These are phyloP conservation scores for Coniferiporia weirii DNA, from an alignment of 1,284 basidiomycete species.

Conservation along the genomic window DNA sequence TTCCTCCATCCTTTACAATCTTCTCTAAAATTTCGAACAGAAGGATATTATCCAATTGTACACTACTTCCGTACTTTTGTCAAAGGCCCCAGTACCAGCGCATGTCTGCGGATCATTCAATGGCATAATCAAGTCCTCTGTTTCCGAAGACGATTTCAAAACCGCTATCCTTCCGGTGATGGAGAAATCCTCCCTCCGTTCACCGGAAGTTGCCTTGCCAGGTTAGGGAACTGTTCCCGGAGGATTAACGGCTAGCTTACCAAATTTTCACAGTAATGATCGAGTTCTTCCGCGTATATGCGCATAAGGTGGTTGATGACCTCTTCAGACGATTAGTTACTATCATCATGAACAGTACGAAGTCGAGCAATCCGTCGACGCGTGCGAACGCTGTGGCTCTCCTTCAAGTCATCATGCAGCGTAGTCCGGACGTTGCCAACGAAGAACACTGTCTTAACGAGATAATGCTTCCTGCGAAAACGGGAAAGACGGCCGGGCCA, in stretches of 20 bases:
- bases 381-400: slow-evolving; percentile 56
- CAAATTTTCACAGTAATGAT: slow-evolving; percentile 38
- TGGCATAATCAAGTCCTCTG: slow-evolving; percentile 54
- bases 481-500: slow-evolving; percentile 79
- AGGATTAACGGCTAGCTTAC: slow-evolving; percentile 14
- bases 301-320: slow-evolving; percentile 46
- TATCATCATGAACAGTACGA: slow-evolving; percentile 64
- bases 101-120: slow-evolving; percentile 51
- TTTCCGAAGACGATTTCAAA: slow-evolving; percentile 48
- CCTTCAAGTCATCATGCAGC: slow-evolving; percentile 51
- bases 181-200: slow-evolving; percentile 70
- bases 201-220: slow-evolving; percentile 64
- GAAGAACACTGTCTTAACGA: slow-evolving; percentile 52
- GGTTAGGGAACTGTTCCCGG: slow-evolving; percentile 33
- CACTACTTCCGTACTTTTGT: slow-evolving; percentile 47
- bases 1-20: neutral
- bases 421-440: slow-evolving; percentile 30
- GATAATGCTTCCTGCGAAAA: slow-evolving; percentile 65
- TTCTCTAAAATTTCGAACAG: slow-evolving; percentile 29
- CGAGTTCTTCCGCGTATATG: slow-evolving; percentile 53
- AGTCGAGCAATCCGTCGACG: slow-evolving; percentile 68
- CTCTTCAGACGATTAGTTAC: slow-evolving; percentile 61
- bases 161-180: slow-evolving; percentile 54
- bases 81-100: slow-evolving; percentile 45
- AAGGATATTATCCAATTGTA: slow-evolving; percentile 51